These are phyloP conservation scores for Nematocida parisii DNA, from an alignment of 371 early-diverging fungal genomes.

Conservation along the genomic window DNA sequence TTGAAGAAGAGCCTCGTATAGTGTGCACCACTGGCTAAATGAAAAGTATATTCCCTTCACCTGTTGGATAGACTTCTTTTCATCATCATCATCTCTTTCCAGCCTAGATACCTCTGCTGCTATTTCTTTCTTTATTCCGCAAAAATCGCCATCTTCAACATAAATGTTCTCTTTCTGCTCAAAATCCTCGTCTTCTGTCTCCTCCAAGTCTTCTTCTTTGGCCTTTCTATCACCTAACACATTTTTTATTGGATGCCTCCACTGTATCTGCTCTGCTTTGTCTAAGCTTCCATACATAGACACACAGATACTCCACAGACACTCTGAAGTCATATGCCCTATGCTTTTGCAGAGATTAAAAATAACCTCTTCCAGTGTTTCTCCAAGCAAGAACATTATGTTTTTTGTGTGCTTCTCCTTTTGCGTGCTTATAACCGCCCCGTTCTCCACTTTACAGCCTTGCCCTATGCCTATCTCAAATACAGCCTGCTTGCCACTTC, in stretches of 20 bases:
- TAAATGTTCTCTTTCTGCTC: conserved; percentile 21
- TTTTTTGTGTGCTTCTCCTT: not conserved
- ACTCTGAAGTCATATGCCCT: conserved; percentile 25
- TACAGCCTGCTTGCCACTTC: conserved; percentile 2
- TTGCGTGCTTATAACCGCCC: conserved; percentile 8
- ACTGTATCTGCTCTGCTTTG: not conserved
- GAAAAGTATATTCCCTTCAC: conserved; percentile 27
- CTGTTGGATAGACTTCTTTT: conserved; percentile 38
- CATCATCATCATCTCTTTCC: conserved; percentile 35
- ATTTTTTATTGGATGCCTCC: conserved; percentile 4
- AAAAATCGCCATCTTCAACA: not conserved
- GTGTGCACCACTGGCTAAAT: conserved; percentile 34
- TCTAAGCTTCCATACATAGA: conserved; percentile 16
- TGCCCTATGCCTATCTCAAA: conserved; percentile 49
- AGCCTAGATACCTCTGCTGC: conserved; percentile 30
- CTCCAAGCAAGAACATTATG: conserved; percentile 17
- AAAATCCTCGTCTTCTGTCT: not conserved
- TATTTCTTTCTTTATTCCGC: not conserved
- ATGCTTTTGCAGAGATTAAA: conserved; percentile 41
- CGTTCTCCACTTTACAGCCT: not conserved
- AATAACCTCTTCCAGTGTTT: conserved; percentile 3
- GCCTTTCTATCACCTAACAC: not conserved
- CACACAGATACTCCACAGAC: conserved; percentile 51
- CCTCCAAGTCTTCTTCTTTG: conserved; percentile 1
- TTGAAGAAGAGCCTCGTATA: conserved; percentile 31